Base-by-base conservation (phyloP, 2,329 filamentous ascomycete genomes). In the Trichophyton equinum region DNA sequence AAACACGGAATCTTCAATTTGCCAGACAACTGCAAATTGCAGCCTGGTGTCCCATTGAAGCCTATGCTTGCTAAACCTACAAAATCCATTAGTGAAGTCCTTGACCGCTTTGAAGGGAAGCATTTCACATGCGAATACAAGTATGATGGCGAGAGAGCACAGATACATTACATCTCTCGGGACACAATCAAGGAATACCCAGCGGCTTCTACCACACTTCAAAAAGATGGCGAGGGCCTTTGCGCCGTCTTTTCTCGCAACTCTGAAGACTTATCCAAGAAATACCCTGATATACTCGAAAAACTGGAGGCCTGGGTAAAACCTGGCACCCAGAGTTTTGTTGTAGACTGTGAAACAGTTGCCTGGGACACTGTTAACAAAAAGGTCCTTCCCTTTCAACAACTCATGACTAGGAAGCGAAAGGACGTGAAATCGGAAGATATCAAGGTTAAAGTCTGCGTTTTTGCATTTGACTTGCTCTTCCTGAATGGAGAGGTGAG, bases 111-210 rank as follows among this genome's bases (percentile, higher is more conserved):
- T 66, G 94, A 97, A 71, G 85, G 88, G 65, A 94, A 96, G 71
- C 88, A 87, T 27, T 99, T 99, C 69, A 97, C 94, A 0, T 99
- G 94, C 76, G 94, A 99, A 73, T 99, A 95, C 80, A 99, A 99
- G 74, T 99, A 99, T 70, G 94, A 99, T 68, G 94, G 94, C 57
- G 94, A 99, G 74, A 82, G 94, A 71, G 94, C 94, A n/a, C 94
- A 99, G 72, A 97, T 99, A 58, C 94, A 99, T 72, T 99, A 95
- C 67, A 90, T 97, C 36, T 86, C 91, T 3, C 89, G 90, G 64
- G 88, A 92, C 64, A 82, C 88, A 8, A 78, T 84, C 1, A 78
- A 87, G 62, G 81, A 90, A 60, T 86, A 89, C 66, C 81, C 82
- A 61, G 82, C 86, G 55, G 79, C 83, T 40, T 76, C 81, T 0